phyloP scores from a whole-genome alignment of 2,329 filamentous ascomycete species.

The Ophiobolus disseminans region DNA sequence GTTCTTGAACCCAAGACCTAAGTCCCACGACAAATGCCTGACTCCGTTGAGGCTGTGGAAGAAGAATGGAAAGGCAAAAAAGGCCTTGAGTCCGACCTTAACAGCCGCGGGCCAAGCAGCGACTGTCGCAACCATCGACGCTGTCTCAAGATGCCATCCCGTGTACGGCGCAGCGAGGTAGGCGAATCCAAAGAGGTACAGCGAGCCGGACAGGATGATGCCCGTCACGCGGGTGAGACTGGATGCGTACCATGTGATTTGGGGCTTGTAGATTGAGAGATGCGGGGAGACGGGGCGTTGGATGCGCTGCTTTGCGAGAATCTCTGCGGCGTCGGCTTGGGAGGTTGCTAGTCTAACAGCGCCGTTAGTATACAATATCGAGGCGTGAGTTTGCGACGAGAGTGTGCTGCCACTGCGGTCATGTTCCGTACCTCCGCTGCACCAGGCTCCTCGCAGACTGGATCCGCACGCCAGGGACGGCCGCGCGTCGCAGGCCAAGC shows the following conservation, averaged over 20 bases:
- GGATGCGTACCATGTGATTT: constrained; percentile 83
- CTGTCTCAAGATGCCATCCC: constrained; percentile 73
- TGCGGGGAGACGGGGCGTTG: constrained; percentile 85
- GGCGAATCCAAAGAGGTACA: constrained; percentile 81
- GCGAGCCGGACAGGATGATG: constrained; percentile 69
- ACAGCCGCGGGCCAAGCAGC: constrained; percentile 65
- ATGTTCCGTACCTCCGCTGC: constrained; percentile 57
- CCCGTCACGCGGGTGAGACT: constrained; percentile 87
- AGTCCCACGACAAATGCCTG: constrained; percentile 75
- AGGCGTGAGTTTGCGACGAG: neutral
- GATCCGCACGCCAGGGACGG: constrained; percentile 52
- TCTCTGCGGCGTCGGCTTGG: constrained; percentile 61
- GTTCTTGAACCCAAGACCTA: constrained; percentile 68
- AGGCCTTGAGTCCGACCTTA: constrained; percentile 67
- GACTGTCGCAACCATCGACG: constrained; percentile 69
- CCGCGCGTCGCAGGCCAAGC: constrained; percentile 52
- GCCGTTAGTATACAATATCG: constrained; percentile 9
- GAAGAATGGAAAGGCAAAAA: constrained; percentile 69
- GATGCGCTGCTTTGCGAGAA: constrained; percentile 83
- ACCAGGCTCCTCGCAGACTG: constrained; percentile 49
- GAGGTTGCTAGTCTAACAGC: constrained; percentile 58
- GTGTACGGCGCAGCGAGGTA: constrained; percentile 82
- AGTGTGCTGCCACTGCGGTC: constrained; percentile 16
- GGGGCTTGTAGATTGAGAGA: constrained; percentile 81
- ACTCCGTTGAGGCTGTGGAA: constrained; percentile 74